Evolutionary conservation across 768 basidiomycete genomes (phyloP).

Genomic region (Calvatia gigantea): DNA sequence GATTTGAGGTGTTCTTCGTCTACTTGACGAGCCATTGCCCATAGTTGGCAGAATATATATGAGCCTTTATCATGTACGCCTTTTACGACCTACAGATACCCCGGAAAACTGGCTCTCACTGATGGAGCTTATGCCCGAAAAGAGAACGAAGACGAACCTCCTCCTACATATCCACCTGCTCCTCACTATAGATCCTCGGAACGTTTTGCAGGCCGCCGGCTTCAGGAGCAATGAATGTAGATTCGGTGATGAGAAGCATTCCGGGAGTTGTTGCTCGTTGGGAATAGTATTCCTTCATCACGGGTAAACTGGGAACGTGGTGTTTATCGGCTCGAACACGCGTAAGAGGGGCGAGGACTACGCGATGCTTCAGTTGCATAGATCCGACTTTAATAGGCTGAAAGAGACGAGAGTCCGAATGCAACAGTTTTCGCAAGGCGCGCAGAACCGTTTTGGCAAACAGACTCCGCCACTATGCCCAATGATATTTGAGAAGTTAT

Average conservation of each 20-base stretch:
- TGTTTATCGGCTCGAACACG: slow-evolving; percentile 37
- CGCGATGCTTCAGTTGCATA: slow-evolving; percentile 40
- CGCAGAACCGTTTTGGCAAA: no score
- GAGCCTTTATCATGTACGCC: slow-evolving; percentile 41
- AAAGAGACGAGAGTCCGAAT: slow-evolving; percentile 44
- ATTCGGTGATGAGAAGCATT: slow-evolving; percentile 57
- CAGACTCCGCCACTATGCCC: no score
- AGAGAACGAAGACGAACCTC: slow-evolving; percentile 24
- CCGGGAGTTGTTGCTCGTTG: slow-evolving; percentile 47
- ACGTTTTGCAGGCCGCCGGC: slow-evolving; percentile 27
- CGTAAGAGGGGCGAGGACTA: slow-evolving; percentile 54
- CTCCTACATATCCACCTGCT: slow-evolving; percentile 55
- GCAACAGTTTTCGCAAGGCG: no score
- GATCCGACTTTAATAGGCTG: slow-evolving; percentile 42
- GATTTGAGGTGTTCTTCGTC: not conserved
- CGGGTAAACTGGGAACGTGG: slow-evolving; percentile 27
- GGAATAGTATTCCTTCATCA: slow-evolving; percentile 42
- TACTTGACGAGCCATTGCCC: slow-evolving; percentile 25
- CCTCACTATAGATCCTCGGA: slow-evolving; percentile 43
- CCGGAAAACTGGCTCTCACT: no score
- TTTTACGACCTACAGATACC: slow-evolving; percentile 32
- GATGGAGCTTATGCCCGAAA: no score
- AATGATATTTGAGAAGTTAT: no score
- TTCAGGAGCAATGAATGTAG: slow-evolving; percentile 43
- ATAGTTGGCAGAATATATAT: slow-evolving; percentile 43